Evolutionary conservation across 2,329 filamentous ascomycete species (phyloP).

Genomic region (Lachnellula arida): DNA sequence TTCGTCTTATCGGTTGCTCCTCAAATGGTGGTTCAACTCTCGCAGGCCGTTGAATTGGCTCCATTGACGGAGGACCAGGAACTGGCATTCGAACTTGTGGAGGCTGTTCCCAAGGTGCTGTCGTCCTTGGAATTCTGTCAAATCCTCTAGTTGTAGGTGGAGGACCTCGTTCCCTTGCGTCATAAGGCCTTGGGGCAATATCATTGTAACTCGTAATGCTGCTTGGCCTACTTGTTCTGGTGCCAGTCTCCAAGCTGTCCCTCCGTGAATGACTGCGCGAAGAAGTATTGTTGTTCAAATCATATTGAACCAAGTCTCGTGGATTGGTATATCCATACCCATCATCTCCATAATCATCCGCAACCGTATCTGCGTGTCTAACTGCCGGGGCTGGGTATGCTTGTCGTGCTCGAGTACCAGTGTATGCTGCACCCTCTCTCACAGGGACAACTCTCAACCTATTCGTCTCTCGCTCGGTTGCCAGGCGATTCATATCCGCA

Average conservation of each 20-base stretch:
- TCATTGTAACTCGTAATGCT: conserved; percentile 29
- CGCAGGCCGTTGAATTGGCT: conserved; percentile 23
- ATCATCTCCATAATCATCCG: conserved; percentile 52
- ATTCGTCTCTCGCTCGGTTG: conserved; percentile 19
- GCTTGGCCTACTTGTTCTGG: conserved; percentile 30
- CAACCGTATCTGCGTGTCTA: conserved; percentile 39
- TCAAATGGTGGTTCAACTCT: conserved; percentile 22
- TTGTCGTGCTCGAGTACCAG: conserved; percentile 19
- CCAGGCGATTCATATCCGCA: conserved; percentile 38
- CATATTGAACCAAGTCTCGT: conserved; percentile 56
- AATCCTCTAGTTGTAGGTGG: conserved; percentile 67
- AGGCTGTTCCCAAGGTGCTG: conserved; percentile 40
- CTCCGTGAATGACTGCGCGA: conserved; percentile 40
- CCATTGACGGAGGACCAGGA: conserved; percentile 27
- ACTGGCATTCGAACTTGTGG: conserved; percentile 43
- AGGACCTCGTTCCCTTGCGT: conserved; percentile 44
- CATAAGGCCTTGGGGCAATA: conserved; percentile 32
- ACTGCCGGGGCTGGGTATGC: conserved; percentile 19
- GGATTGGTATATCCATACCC: conserved; percentile 62
- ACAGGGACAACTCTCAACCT: conserved; percentile 18
- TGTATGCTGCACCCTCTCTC: conserved; percentile 23
- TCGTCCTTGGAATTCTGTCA: conserved; percentile 54
- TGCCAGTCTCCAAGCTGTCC: conserved; percentile 48
- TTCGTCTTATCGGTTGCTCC: conserved; percentile 26
- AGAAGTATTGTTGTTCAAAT: conserved; percentile 47